Evolutionary conservation across 768 basidiomycete genomes (phyloP).

Genomic region (Lactarius pseudohatsudake): DNA sequence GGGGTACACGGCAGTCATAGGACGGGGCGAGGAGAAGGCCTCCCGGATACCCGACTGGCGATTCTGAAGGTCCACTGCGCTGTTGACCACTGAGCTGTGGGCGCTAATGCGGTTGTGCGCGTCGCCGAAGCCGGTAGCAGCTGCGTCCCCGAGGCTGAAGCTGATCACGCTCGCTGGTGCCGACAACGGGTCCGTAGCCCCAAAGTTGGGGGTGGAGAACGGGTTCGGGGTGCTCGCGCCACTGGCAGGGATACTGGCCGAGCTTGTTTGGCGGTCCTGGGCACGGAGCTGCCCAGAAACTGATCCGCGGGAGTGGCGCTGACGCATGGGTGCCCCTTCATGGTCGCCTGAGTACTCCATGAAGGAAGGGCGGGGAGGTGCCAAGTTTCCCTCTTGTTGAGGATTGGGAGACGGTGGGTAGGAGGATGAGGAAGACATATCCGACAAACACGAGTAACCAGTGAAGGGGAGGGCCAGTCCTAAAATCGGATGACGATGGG

Average conservation of each 20-base stretch:
- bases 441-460: neutral
- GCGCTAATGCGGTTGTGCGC: conserved; percentile 38
- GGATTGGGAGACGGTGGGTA: neutral
- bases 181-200: conserved; percentile 49
- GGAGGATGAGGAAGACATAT: conserved; percentile 13
- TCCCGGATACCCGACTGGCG: conserved; percentile 47
- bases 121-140: conserved; percentile 40
- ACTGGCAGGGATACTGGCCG: conserved; percentile 18
- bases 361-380: conserved; percentile 27
- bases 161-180: conserved; percentile 49
- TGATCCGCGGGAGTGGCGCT: conserved; percentile 12
- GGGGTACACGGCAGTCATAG: conserved; percentile 53
- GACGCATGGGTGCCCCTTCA: conserved; percentile 2
- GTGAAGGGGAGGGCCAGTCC: conserved; percentile 1
- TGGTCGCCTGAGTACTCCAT: conserved; percentile 10
- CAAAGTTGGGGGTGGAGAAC: conserved; percentile 30
- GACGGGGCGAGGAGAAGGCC: conserved; percentile 59
- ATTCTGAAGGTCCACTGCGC: conserved; percentile 46
- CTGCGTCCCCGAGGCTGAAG: conserved; percentile 39
- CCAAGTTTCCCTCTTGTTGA: conserved; percentile 8
- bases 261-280: conserved; percentile 23
- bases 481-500: neutral
- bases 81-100: conserved; percentile 41
- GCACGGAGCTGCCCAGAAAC: conserved; percentile 18
- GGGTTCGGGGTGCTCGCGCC: conserved; percentile 35